Evolutionary conservation across 2,329 filamentous ascomycete genomes (phyloP).

Genomic region (Cladorrhinum sp.): DNA sequence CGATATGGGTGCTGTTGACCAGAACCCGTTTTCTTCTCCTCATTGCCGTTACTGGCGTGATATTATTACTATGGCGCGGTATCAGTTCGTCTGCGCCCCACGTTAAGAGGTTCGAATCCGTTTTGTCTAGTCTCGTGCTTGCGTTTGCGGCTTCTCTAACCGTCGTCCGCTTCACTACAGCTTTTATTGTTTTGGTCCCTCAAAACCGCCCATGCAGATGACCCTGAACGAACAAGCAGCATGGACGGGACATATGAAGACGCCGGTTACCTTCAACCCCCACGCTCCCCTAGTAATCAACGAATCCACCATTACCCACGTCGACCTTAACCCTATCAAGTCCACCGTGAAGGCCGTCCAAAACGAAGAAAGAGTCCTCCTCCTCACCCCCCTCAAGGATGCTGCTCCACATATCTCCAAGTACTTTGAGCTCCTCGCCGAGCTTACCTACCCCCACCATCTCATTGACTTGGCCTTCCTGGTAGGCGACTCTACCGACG

Average conservation of each 20-base stretch:
- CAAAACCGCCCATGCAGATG: slow-evolving; percentile 96
- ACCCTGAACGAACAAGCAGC: slow-evolving; percentile 82
- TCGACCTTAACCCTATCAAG: slow-evolving; percentile 81
- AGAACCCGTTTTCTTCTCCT: slow-evolving; percentile 75
- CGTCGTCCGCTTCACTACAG: slow-evolving; percentile 44
- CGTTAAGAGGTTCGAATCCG: slow-evolving; percentile 74
- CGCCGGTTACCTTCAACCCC: slow-evolving; percentile 94
- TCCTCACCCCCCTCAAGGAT: slow-evolving; percentile 90
- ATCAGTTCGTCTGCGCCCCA: slow-evolving; percentile 76
- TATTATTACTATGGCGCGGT: slow-evolving; percentile 85
- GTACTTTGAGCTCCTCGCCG: slow-evolving; percentile 88
- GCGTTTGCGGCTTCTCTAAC: slow-evolving; percentile 18
- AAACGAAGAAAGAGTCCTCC: slow-evolving; percentile 84
- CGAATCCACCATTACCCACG: slow-evolving; percentile 69
- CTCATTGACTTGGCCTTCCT: slow-evolving; percentile 95
- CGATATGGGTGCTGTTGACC: slow-evolving; percentile 67
- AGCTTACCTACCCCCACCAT: slow-evolving; percentile 90
- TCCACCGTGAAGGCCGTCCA: slow-evolving; percentile 74
- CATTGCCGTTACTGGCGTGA: slow-evolving; percentile 64
- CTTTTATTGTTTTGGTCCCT: slow-evolving; percentile 95
- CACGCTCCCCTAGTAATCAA: slow-evolving; percentile 86
- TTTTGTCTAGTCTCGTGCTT: background rate
- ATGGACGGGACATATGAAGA: slow-evolving; percentile 86
- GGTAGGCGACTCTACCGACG: slow-evolving; percentile 86
- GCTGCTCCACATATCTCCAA: slow-evolving; percentile 77